These are phyloP conservation scores for Inga laurina DNA, from an alignment of 306 rosid species.

Conservation along the genomic window DNA sequence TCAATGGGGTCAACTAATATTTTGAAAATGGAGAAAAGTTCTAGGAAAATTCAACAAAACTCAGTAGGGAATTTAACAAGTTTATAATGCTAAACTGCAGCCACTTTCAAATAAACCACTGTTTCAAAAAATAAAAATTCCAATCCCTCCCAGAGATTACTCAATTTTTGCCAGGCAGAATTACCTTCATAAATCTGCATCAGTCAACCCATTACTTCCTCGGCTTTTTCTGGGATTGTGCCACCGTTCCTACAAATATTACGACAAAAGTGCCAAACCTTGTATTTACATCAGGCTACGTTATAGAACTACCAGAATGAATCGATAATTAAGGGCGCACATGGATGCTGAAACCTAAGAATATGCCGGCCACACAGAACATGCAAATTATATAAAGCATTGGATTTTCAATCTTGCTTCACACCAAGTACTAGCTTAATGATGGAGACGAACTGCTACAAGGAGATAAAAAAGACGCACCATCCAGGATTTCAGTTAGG, in stretches of 20 bases:
- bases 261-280: neutral
- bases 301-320: neutral
- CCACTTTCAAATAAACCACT: neutral
- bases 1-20: neutral
- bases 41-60: neutral
- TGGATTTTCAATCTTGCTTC: neutral
- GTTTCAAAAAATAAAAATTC: neutral
- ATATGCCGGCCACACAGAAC: neutral
- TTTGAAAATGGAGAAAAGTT: neutral
- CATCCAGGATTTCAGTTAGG: constrained; percentile 56
- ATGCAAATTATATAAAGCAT: neutral
- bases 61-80: neutral
- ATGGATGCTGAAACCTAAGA: constrained; percentile 5
- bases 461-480: constrained; percentile 28
- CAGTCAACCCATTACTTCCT: neutral
- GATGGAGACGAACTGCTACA: constrained; percentile 43
- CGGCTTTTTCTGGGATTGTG: constrained; percentile 30
- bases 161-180: neutral
- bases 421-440: constrained; percentile 9
- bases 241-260: constrained; percentile 33
- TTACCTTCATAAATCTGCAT: constrained; percentile 9
- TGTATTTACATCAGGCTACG: neutral
- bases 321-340: neutral
- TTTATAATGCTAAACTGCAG: constrained; percentile 4
- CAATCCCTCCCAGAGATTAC: neutral